Base-by-base conservation (phyloP, 768 basidiomycete species). In the Leccinum longicurvipes region DNA sequence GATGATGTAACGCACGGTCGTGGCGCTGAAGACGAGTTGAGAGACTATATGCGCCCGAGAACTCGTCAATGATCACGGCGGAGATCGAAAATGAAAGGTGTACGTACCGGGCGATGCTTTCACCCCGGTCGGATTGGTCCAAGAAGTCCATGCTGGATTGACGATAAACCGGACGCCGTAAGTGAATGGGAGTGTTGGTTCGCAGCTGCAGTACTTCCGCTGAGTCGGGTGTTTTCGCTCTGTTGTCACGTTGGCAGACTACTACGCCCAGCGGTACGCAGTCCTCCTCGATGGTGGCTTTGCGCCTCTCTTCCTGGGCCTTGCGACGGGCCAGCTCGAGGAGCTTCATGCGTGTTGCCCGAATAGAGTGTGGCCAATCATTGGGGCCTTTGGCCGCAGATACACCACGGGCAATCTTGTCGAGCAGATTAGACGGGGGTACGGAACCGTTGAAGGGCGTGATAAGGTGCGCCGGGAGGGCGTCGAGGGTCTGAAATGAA, bases 61-160 rank as follows among this genome's bases (percentile, higher is more conserved):
- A 46, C 42, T 53, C 29, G 47, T 67, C 58, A 58, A 36, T 12
- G 1, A 60, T 39, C 55, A 60, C 6, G 23, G 28, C 45, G 21
- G 21, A 28, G 50, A 56, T 58, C 29, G 32, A 32, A 17, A 15
- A 50, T 28, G 50, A 54, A 55, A 57, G 19, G 15, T 50, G 34
- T n/a, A 77, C 82, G 52, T 71, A 91, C 89, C 82, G 79, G 54
- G 79, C 76, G 65, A 90, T 83, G 51, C 76, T 76, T 50, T 83
- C 78, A 53, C 77, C 82, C 48, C 53, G 59, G 47, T 73, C 66
- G 39, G 73, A 75, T 50, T 77, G 77, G 28, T 78, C 81, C 72
- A 93, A 82, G 60, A 91, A 91, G 66, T 93, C 91, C 91, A 92
- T 92, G 68, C 89, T 90, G 23, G 89, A 89, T 74, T 90, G 89